Percentiles rank a stretch among this genome's conserved stretches.
phyloP scores from a whole-genome alignment of 805 yeast genomes.

The Saturnispora kantuleensis region DNA sequence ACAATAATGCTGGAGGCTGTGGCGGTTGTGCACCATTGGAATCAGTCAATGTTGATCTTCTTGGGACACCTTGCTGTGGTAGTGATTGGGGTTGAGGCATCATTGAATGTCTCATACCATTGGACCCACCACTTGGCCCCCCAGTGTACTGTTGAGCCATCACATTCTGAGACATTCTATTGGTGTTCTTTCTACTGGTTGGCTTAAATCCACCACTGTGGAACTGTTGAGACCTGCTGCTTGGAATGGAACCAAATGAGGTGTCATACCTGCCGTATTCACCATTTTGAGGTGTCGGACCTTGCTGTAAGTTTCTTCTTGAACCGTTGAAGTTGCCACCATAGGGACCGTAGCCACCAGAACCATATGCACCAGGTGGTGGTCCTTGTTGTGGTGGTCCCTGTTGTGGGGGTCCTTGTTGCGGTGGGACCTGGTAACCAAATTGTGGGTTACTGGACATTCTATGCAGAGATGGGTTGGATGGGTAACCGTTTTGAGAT shows the following conservation, averaged over 20 bases:
- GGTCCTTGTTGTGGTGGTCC: neutral
- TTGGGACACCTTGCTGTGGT: neutral
- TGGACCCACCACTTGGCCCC: slow-evolving; percentile 17
- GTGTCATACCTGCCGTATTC: slow-evolving; percentile 7
- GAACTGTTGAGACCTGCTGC: slow-evolving; percentile 1
- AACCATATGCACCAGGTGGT: neutral
- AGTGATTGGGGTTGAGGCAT: slow-evolving; percentile 16
- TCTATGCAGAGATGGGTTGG: neutral
- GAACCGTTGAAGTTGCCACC: slow-evolving; percentile 1
- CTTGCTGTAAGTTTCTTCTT: slow-evolving; percentile 3
- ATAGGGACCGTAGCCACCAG: slow-evolving; percentile 1
- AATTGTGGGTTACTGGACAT: neutral
- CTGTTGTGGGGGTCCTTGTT: neutral
- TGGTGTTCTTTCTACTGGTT: slow-evolving; percentile 34
- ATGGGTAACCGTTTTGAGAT: slow-evolving; percentile 8
- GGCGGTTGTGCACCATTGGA: neutral
- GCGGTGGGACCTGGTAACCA: neutral
- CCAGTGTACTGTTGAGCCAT: slow-evolving; percentile 20
- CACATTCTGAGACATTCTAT: slow-evolving; percentile 30
- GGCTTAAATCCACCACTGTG: slow-evolving; percentile 25
- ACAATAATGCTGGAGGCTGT: neutral
- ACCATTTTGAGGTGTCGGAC: neutral
- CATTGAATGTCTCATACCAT: slow-evolving; percentile 24
- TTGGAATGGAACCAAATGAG: slow-evolving; percentile 9
- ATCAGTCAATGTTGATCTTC: too few relatives aligned